phyloP scores from a whole-genome alignment of 768 basidiomycete species.

The Atractiella rhizophila region DNA sequence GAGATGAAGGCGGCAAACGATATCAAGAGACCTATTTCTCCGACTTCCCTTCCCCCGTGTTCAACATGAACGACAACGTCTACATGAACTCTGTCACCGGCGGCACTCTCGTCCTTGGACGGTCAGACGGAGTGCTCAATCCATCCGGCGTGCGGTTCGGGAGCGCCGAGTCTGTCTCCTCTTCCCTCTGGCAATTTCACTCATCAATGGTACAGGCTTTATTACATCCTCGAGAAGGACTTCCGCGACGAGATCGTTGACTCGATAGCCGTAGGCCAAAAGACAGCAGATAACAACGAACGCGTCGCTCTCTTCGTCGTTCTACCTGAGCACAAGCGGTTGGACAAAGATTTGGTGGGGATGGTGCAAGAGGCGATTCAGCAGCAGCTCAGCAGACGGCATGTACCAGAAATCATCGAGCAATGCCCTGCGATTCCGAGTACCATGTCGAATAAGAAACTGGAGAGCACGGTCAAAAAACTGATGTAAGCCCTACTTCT shows the following conservation, averaged over 20 bases:
- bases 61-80: background rate
- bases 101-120: background rate
- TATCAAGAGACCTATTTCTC: constrained; percentile 2
- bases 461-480: constrained; percentile 1
- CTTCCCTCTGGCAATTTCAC: no score
- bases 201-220: no score
- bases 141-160: background rate
- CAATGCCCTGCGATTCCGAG: background rate
- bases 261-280: constrained; percentile 1
- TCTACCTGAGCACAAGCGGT: background rate
- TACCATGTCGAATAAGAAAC: background rate
- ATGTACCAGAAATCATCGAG: background rate
- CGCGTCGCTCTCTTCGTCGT: background rate
- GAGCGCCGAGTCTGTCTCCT: background rate
- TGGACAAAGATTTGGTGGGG: background rate
- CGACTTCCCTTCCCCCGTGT: background rate
- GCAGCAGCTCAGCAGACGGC: constrained; percentile 1
- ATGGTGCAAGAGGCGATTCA: background rate
- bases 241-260: background rate
- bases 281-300: background rate
- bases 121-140: constrained; percentile 2
- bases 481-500: constrained; percentile 2
- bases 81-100: background rate
- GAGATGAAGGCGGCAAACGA: background rate
- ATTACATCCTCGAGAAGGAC: constrained; percentile 1